Percentiles rank a stretch among this genome's conserved stretches.
Evolutionary conservation across 2,329 filamentous ascomycete species (phyloP).

Genomic region (Clonostachys solani): DNA sequence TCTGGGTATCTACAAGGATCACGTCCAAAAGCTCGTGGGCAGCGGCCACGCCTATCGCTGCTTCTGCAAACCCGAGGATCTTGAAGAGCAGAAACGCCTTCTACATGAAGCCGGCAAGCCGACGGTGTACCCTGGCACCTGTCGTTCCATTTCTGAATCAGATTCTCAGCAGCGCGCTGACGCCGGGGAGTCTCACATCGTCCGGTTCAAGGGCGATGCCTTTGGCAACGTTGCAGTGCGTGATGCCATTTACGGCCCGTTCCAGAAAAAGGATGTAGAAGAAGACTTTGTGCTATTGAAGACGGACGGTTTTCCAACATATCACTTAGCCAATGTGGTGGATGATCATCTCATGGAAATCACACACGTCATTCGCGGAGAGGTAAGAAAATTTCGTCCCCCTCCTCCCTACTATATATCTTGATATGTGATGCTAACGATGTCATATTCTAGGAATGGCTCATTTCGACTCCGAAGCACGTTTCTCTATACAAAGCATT

Average conservation of each 20-base stretch:
- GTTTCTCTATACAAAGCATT: constrained; percentile 71
- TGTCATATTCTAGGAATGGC: constrained; percentile 67
- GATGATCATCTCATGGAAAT: constrained; percentile 96
- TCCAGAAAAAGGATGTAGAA: constrained; percentile 48
- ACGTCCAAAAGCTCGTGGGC: constrained; percentile 66
- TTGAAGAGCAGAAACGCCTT: constrained; percentile 62
- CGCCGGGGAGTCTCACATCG: constrained; percentile 66
- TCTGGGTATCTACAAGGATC: constrained; percentile 64
- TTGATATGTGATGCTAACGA: not conserved
- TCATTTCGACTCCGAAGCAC: constrained; percentile 82
- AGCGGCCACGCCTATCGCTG: constrained; percentile 82
- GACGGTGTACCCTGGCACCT: constrained; percentile 58
- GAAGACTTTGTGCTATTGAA: constrained; percentile 92
- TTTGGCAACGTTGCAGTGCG: constrained; percentile 57
- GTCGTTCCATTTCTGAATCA: constrained; percentile 58
- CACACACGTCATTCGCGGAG: constrained; percentile 89
- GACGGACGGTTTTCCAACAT: constrained; percentile 87
- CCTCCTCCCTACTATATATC: not conserved
- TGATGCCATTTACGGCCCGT: constrained; percentile 76
- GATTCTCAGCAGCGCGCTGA: constrained; percentile 69
- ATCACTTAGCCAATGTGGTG: constrained; percentile 95
- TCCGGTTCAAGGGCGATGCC: constrained; percentile 65
- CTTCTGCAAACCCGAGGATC: constrained; percentile 75
- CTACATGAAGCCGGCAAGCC: constrained; percentile 47
- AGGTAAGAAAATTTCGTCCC: constrained; percentile 42